A percentile compares a stretch with the other conserved stretches of the same genome.
Evolutionary conservation across 148 eudicot species (phyloP).

Genomic region (Arctostaphylos glauca): DNA sequence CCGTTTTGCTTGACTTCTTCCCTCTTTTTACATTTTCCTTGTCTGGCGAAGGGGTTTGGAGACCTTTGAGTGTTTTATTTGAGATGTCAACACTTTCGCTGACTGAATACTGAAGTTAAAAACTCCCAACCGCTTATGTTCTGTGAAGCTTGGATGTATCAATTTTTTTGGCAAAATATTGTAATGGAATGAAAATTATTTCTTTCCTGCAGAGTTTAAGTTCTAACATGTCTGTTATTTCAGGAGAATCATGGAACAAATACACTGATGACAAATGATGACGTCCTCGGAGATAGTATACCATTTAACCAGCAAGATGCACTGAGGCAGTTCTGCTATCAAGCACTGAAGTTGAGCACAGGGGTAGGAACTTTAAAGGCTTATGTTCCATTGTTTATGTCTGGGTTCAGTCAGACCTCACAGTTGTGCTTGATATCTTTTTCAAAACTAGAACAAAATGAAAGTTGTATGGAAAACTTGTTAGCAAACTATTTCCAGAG

Average conservation of each 20-base stretch:
- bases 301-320: conserved; percentile 70
- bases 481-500: neutral
- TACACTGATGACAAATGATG: conserved; percentile 73
- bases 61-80: neutral
- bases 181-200: neutral
- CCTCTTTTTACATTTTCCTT: neutral
- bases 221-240: conserved; percentile 23
- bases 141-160: neutral
- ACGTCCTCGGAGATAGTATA: conserved; percentile 82
- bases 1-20: neutral
- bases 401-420: neutral
- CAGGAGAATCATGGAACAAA: conserved; percentile 65
- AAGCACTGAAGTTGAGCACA: conserved; percentile 47
- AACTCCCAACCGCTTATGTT: neutral
- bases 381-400: neutral
- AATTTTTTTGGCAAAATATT: neutral
- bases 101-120: neutral
- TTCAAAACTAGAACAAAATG: neutral
- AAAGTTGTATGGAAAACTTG: neutral
- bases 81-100: neutral
- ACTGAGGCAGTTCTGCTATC: conserved; percentile 69
- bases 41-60: neutral
- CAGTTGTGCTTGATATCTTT: neutral
- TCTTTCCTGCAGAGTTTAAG: neutral
- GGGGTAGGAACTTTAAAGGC: conserved; percentile 38